Conservation (phyloP, 1,139 yeast genomes). For the Tardiomyces digboiensis region DNA sequence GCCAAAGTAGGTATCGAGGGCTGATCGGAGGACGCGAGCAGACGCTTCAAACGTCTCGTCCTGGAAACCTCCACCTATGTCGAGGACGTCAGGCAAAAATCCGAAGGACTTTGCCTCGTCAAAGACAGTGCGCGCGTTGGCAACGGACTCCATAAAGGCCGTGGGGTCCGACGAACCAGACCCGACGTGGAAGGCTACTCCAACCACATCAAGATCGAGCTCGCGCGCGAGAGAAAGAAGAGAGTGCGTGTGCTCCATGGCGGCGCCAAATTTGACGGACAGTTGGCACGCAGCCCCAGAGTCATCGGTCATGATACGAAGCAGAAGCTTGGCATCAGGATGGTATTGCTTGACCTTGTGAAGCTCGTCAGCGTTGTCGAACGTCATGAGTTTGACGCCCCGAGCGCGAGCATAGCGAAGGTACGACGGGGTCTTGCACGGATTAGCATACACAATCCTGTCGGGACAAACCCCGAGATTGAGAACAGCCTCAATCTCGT, state of each 20-base stretch:
- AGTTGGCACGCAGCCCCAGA: conserved; percentile 79
- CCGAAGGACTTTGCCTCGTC: conserved; percentile 44
- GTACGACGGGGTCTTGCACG: conserved; percentile 81
- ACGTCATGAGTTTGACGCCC: conserved; percentile 67
- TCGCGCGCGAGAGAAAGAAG: conserved; percentile 56
- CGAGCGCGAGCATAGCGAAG: conserved; percentile 55
- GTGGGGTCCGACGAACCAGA: conserved; percentile 79
- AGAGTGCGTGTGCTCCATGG: conserved; percentile 38
- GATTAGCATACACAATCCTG: conserved; percentile 84
- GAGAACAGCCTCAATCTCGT: conserved; percentile 65
- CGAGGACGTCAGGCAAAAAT: conserved; percentile 40
- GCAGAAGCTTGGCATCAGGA: conserved; percentile 59
- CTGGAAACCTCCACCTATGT: conserved; percentile 94
- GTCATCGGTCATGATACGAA: conserved; percentile 88
- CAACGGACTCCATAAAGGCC: conserved; percentile 61
- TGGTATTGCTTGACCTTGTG: conserved; percentile 59
- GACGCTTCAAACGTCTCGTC: conserved; percentile 53
- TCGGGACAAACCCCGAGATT: conserved; percentile 51
- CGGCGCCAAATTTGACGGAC: conserved; percentile 86
- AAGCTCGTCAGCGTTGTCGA: conserved; percentile 83
- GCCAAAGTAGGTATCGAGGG: conserved; percentile 34
- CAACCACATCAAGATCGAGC: conserved; percentile 55
- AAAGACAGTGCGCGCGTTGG: conserved; percentile 65
- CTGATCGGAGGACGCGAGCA: conserved; percentile 45
- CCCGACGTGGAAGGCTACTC: conserved; percentile 95